Evolutionary conservation across 345 rosid genomes (phyloP), one percentile per base, ranked within the genome.

Genomic region (Rhodomyrtus tomentosa): DNA sequence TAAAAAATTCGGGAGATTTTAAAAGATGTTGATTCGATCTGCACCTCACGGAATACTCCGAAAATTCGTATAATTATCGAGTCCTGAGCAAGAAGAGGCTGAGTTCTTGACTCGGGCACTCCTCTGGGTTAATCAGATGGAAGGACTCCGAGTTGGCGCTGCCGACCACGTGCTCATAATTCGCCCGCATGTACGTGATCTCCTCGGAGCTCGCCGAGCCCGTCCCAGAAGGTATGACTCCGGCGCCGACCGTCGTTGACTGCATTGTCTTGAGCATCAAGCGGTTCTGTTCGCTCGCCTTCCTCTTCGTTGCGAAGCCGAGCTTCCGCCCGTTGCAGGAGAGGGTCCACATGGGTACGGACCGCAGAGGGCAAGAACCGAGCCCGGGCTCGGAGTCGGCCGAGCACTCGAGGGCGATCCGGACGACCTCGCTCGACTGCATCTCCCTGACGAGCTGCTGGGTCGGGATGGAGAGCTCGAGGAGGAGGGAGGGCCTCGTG

Each of bases 141-240:
- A 96, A 96, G 80, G 96, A 95, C 92, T 96, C 98, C 51, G 94
- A 90, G 86, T 96, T 92, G 51, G 93, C 92, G 84, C 91, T 88
- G 2, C 95, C 97, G 21, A 94, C 92, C 68, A 92, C 91, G 82
- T 93, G 98, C 88, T 96, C 98, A 54, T 94, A 95, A 86, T 93
- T 95, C 4, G 98, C 97, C 54, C 97, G 89, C 96, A 94, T 92
- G 88, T 94, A 95, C 93, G 92, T 93, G 51, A 96, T 87, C 88
- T 94, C 98, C 87, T 93, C 95, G 18, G 90, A 59, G 10, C 88
- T 55, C 85, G 92, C 94, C 20, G 90, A 59, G 7, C 90, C 62
- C 81, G 85, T 92, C 58, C 91, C 51, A 4, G 93, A 88, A 36
- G 98, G 97, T 32, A 96, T 89, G 76, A 93, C 95, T 7, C 96